These are phyloP conservation scores for Tuber umbilicatum DNA, from an alignment of 495 filamentous ascomycete species.

Conservation along the genomic window DNA sequence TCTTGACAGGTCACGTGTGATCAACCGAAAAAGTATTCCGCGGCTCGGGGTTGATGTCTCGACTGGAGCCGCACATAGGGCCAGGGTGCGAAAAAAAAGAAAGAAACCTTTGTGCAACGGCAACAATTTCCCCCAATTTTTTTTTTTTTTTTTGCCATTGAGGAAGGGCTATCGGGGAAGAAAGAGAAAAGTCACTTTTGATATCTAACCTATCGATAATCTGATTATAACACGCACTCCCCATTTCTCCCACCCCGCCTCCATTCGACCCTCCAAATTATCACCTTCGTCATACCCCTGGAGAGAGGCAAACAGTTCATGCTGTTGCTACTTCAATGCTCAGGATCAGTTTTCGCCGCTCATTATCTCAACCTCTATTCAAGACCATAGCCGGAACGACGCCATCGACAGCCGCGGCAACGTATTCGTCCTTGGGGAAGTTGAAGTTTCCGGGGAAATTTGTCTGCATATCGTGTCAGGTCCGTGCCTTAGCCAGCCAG, in stretches of 20 bases:
- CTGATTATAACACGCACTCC: neutral
- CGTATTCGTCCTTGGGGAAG: neutral
- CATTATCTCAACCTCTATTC: neutral
- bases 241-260: neutral
- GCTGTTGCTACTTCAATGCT: constrained; percentile 4
- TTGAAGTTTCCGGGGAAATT: constrained; percentile 7
- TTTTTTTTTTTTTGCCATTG: neutral
- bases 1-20: neutral
- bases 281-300: neutral
- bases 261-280: neutral
- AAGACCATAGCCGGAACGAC: neutral
- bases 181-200: neutral
- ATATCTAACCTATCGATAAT: neutral
- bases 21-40: neutral
- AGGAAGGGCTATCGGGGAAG: neutral
- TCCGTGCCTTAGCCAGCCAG: constrained; percentile 26
- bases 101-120: neutral
- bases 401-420: neutral
- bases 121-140: neutral
- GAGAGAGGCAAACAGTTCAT: neutral
- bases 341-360: neutral
- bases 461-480: constrained; percentile 32
- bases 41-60: neutral
- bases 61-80: neutral
- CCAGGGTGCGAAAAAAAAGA: neutral